Percentiles rank a stretch among this genome's conserved stretches.
Conservation (phyloP, 148 eudicot genomes). For the Rhododendron ovatum region DNA sequence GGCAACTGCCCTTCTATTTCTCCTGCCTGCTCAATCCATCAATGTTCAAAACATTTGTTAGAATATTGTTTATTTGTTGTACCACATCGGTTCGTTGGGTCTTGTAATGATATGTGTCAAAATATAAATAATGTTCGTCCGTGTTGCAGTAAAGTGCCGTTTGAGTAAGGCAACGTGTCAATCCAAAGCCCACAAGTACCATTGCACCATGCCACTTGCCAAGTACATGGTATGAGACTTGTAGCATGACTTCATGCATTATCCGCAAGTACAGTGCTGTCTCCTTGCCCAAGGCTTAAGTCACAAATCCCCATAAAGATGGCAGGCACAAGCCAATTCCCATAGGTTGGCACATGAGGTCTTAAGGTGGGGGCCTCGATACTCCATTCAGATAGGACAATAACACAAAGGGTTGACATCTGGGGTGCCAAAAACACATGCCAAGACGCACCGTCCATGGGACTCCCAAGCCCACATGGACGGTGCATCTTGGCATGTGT, state of each 20-base stretch:
- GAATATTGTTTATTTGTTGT: background rate
- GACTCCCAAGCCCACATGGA: background rate
- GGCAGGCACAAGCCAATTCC: no score
- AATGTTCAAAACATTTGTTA: background rate
- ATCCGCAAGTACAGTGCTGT: background rate
- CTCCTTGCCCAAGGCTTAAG: background rate
- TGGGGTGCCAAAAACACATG: background rate
- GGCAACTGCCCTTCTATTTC: constrained; percentile 56
- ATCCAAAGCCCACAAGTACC: background rate
- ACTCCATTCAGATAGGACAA: background rate
- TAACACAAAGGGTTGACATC: background rate
- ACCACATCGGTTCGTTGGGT: no score
- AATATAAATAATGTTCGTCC: no score
- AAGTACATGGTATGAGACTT: background rate
- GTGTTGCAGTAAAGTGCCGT: background rate
- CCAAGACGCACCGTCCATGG: background rate
- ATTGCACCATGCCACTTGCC: background rate
- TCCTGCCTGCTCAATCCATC: constrained; percentile 43
- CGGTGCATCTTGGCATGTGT: no score
- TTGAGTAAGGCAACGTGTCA: background rate
- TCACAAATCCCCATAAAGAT: no score
- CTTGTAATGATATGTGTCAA: no score
- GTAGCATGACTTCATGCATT: background rate
- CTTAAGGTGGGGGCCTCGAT: no score
- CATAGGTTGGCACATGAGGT: no score